These are phyloP conservation scores for Aureobasidium uvarum DNA, from an alignment of 2,329 filamentous ascomycete species.

Conservation along the genomic window DNA sequence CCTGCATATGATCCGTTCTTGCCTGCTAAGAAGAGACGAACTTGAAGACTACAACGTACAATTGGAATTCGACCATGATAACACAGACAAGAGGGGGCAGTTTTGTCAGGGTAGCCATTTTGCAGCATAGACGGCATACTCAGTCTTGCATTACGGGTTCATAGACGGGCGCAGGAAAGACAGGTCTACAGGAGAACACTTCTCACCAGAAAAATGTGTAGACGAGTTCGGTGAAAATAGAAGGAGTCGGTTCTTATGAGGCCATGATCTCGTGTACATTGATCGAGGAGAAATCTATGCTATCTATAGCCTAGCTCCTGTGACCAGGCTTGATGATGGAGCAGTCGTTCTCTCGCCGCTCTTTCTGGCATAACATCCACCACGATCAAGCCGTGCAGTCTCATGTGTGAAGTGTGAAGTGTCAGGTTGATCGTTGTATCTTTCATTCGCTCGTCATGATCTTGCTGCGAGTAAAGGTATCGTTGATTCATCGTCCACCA, in stretches of 20 bases:
- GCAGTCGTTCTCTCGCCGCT: not conserved
- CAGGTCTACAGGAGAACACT: too few species aligned
- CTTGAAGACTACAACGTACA: not conserved
- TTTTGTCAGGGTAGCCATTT: too few species aligned
- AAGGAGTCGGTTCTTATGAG: not conserved
- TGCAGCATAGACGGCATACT: too few species aligned
- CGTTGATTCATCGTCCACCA: conserved; percentile 57
- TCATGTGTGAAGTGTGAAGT: not conserved
- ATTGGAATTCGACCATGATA: not conserved
- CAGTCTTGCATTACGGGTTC: too few species aligned
- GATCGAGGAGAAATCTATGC: not conserved
- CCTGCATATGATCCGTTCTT: conserved; percentile 28
- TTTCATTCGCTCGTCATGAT: not conserved
- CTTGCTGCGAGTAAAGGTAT: not conserved
- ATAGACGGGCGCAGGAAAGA: too few species aligned
- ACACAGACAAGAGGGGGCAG: not conserved
- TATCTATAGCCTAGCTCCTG: not conserved
- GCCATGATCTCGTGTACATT: not conserved
- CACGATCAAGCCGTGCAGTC: not conserved
- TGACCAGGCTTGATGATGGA: not conserved
- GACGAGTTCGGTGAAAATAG: not conserved
- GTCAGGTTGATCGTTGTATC: not conserved
- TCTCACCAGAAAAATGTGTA: not conserved
- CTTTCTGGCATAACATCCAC: not conserved
- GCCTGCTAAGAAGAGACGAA: conserved; percentile 27